Evolutionary conservation across 2,329 filamentous ascomycete species (phyloP), one percentile per base, ranked within the genome.

Genomic region (Coniochaeta pulveracea): DNA sequence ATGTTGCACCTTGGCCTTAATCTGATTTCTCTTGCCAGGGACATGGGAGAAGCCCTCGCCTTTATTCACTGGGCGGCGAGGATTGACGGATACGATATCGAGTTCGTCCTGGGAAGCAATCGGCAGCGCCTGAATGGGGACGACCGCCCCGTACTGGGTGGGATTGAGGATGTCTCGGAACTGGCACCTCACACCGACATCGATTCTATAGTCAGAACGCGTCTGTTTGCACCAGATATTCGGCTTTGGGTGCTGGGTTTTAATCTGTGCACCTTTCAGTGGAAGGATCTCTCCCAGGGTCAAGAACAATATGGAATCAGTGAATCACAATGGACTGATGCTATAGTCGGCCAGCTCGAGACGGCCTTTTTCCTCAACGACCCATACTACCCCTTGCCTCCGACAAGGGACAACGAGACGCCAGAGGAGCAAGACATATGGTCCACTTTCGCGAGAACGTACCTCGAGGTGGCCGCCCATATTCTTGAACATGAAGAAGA

Each of bases 221-320:
- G 48, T 24, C 41, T 41, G 19, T 34, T 25, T 4, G 30, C 26
- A 10, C 29, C 40, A 0, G 42, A 33, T 6, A 44, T 34, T 2
- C 29, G 42, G 7, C 38, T 56, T 2, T 56, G 50, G 48, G 34
- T 54, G 2, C 27, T 55, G 1, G 51, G 55, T 31, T 55, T 55
- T 34, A 52, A 55, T 33, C 46, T 43, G n/a, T 47, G 43, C 36
- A 39, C 10, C 14, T 24, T 28, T 6, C n/a, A n/a, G n/a, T n/a
- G n/a, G n/a, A n/a, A n/a, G n/a, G n/a, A n/a, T n/a, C n/a, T n/a
- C n/a, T n/a, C n/a, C n/a, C n/a, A n/a, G n/a, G n/a, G n/a, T n/a
- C n/a, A n/a, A n/a, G n/a, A n/a, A n/a, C n/a, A n/a, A n/a, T n/a
- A n/a, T 43, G 18, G 44, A 30, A 41, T 4, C 35, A 42, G 27